Evolutionary conservation across 805 yeast genomes (phyloP).

Genomic region (Yarrowia yakushimensis): DNA sequence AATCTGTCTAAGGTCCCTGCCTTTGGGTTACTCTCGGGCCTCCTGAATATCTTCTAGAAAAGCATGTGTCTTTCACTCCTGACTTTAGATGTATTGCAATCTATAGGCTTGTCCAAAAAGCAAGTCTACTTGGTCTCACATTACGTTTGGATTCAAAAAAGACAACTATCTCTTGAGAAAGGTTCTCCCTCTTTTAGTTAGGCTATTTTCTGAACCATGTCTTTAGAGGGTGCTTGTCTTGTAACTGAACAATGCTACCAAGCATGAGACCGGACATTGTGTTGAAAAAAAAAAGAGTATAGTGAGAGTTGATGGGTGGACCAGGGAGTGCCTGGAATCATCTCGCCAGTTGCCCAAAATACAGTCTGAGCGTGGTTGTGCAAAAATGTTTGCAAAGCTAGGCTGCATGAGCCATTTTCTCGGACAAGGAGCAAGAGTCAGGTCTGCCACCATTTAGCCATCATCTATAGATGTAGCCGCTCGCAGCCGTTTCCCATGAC

Average conservation of each 20-base stretch:
- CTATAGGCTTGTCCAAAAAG: background rate
- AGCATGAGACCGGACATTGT: too few species aligned
- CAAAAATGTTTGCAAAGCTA: too few species aligned
- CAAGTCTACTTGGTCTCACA: background rate
- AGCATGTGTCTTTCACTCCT: background rate
- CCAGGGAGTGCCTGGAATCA: too few species aligned
- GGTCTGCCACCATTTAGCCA: background rate
- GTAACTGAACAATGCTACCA: background rate
- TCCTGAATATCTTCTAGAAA: slow-evolving; percentile 4
- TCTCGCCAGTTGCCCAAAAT: too few species aligned
- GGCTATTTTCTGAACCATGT: background rate
- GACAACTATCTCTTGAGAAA: background rate
- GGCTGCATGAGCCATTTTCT: slow-evolving; percentile 1
- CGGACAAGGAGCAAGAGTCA: background rate
- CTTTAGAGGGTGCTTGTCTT: too few species aligned
- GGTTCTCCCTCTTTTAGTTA: slow-evolving; percentile 12
- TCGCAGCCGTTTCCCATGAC: background rate
- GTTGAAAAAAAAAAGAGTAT: too few species aligned
- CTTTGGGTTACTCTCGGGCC: background rate
- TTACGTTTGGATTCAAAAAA: background rate
- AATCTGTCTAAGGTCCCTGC: background rate
- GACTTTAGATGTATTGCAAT: background rate
- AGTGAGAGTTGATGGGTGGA: too few species aligned
- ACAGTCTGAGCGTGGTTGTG: too few species aligned
- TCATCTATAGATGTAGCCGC: background rate